phyloP scores from a whole-genome alignment of 2,329 filamentous ascomycete species.

The Alternaria burnsii region DNA sequence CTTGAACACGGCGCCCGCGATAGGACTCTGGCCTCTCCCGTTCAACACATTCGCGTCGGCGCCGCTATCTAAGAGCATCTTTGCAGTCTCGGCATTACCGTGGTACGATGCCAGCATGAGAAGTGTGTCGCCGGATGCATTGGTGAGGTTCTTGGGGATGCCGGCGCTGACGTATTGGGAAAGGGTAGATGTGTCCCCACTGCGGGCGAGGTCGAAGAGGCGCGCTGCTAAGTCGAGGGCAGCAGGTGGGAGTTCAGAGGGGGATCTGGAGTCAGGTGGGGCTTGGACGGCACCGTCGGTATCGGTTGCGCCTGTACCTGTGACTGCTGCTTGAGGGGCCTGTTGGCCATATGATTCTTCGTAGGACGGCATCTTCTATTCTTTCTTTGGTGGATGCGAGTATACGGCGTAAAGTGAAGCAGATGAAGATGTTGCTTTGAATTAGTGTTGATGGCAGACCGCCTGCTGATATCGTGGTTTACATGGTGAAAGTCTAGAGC shows the following conservation, averaged over 20 bases:
- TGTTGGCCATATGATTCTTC: slow-evolving; percentile 20
- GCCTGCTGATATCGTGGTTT: neutral
- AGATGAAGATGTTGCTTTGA: neutral
- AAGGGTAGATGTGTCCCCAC: slow-evolving; percentile 67
- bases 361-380: slow-evolving; percentile 27
- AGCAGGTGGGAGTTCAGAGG: slow-evolving; percentile 64
- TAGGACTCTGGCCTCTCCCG: slow-evolving; percentile 71
- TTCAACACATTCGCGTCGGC: slow-evolving; percentile 75
- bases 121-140: slow-evolving; percentile 76
- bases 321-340: slow-evolving; percentile 9
- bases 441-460: neutral
- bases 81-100: slow-evolving; percentile 68
- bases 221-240: slow-evolving; percentile 71
- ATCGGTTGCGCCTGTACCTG: slow-evolving; percentile 9
- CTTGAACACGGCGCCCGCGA: slow-evolving; percentile 78
- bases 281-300: slow-evolving; percentile 10
- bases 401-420: neutral
- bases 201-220: slow-evolving; percentile 72
- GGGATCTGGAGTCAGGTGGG: slow-evolving; percentile 13
- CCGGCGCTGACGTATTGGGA: slow-evolving; percentile 70
- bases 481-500: slow-evolving; percentile 18
- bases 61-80: slow-evolving; percentile 67
- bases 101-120: slow-evolving; percentile 79
- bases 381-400: neutral
- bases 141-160: slow-evolving; percentile 74